Evolutionary conservation across 352 stramenopile species (phyloP).

Genomic region (Phytophthora niederhauseri): DNA sequence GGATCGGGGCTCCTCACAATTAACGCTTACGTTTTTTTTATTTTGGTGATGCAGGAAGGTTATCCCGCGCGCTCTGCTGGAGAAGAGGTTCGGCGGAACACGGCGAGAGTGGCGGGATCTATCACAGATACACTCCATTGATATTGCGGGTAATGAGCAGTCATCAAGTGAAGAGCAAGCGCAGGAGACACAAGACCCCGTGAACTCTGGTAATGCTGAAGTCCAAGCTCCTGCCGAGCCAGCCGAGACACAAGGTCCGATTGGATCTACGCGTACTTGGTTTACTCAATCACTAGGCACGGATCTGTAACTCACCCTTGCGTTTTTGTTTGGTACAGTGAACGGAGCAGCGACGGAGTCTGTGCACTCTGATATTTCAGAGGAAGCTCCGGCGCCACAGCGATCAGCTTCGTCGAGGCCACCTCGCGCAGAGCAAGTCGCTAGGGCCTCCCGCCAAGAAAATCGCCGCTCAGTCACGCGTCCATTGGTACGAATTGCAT

Average conservation of each 20-base stretch:
- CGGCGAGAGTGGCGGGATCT: slow-evolving; percentile 44
- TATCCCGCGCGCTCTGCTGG: slow-evolving; percentile 36
- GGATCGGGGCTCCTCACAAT: not conserved
- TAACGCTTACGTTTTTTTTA: not conserved
- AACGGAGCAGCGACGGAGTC: slow-evolving; percentile 24
- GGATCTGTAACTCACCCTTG: not conserved
- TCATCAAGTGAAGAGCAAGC: slow-evolving; percentile 4
- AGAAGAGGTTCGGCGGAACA: slow-evolving; percentile 37
- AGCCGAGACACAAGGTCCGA: slow-evolving; percentile 13
- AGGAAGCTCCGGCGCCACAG: slow-evolving; percentile 10
- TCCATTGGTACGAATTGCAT: slow-evolving; percentile 10
- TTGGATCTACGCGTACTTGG: slow-evolving; percentile 37
- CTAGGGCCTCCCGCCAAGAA: slow-evolving; percentile 21
- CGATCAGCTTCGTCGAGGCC: slow-evolving; percentile 17
- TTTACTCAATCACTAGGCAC: not conserved
- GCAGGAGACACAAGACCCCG: slow-evolving; percentile 5
- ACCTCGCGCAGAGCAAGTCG: slow-evolving; percentile 18
- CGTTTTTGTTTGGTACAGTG: slow-evolving; percentile 10
- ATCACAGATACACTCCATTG: slow-evolving; percentile 41
- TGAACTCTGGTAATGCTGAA: slow-evolving; percentile 12
- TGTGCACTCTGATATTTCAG: slow-evolving; percentile 24
- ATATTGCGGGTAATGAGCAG: not conserved
- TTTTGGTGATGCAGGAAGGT: slow-evolving; percentile 23
- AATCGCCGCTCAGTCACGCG: slow-evolving; percentile 10
- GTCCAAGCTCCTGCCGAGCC: slow-evolving; percentile 8